Conservation (phyloP, 768 basidiomycete genomes). For the Suillus decipiens region DNA sequence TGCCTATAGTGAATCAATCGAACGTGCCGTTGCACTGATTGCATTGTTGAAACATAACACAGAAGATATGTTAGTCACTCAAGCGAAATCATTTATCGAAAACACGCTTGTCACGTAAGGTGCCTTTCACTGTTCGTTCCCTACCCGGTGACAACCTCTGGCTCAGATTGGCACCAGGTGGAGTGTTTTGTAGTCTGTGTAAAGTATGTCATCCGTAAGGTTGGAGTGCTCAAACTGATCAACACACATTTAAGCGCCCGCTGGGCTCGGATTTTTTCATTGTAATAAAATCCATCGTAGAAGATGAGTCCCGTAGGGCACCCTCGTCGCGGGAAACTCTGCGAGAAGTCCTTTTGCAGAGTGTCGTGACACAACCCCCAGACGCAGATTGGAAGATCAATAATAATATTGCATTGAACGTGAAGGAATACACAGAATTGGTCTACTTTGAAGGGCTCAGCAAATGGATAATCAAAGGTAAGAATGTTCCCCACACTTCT, state of each 20-base stretch:
- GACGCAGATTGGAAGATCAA: slow-evolving; percentile 54
- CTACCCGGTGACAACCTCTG: background rate
- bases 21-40: slow-evolving; percentile 50
- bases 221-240: slow-evolving; percentile 1
- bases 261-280: slow-evolving; percentile 51
- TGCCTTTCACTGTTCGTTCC: background rate
- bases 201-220: slow-evolving; percentile 42
- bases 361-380: slow-evolving; percentile 47
- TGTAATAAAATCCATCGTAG: slow-evolving; percentile 51
- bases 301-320: slow-evolving; percentile 36
- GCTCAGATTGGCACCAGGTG: slow-evolving; percentile 55
- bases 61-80: slow-evolving; percentile 60
- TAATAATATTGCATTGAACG: slow-evolving; percentile 57
- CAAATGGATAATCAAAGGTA: slow-evolving; percentile 57
- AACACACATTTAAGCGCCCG: slow-evolving; percentile 39
- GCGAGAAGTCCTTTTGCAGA: slow-evolving; percentile 56
- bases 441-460: slow-evolving; percentile 58
- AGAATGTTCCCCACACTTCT: slow-evolving; percentile 21
- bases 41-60: slow-evolving; percentile 46
- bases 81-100: slow-evolving; percentile 58
- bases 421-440: slow-evolving; percentile 56
- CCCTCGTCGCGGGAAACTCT: slow-evolving; percentile 34
- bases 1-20: slow-evolving; percentile 50
- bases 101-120: slow-evolving; percentile 50
- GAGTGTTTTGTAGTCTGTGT: slow-evolving; percentile 57